Evolutionary conservation across 805 yeast genomes (phyloP).

Genomic region (Cyberlindnera amylophila): DNA sequence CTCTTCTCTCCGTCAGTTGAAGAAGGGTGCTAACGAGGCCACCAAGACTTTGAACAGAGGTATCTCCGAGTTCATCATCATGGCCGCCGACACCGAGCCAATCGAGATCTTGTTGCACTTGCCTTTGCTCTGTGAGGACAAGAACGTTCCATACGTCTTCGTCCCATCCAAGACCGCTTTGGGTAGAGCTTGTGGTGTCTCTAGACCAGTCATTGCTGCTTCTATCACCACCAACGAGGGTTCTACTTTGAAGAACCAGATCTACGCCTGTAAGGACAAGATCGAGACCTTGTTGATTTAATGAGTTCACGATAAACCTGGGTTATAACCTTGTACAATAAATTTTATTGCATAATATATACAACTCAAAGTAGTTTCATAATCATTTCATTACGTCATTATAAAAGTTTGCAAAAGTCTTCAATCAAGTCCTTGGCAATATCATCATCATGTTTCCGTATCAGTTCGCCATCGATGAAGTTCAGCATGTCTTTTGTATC

Average conservation of each 20-base stretch:
- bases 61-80: slow-evolving; percentile 96
- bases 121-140: slow-evolving; percentile 97
- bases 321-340: slow-evolving; percentile 1
- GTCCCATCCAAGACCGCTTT: slow-evolving; percentile 98
- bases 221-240: slow-evolving; percentile 98
- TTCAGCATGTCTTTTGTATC: slow-evolving; percentile 2
- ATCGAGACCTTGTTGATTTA: slow-evolving; percentile 95
- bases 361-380: no score
- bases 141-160: slow-evolving; percentile 98
- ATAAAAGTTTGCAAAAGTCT: slow-evolving; percentile 7
- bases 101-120: slow-evolving; percentile 96
- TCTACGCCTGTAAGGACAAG: slow-evolving; percentile 97
- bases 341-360: slow-evolving; percentile 2
- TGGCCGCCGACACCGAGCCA: slow-evolving; percentile 99
- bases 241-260: slow-evolving; percentile 94
- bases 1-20: slow-evolving; percentile 94
- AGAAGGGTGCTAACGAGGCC: slow-evolving; percentile 99
- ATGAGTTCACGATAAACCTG: slow-evolving; percentile 18
- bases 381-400: background rate
- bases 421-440: slow-evolving; percentile 6
- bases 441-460: slow-evolving; percentile 8
- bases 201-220: slow-evolving; percentile 99
- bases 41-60: slow-evolving; percentile 99
- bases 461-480: slow-evolving; percentile 22
- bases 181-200: slow-evolving; percentile 99